Base-by-base conservation (phyloP, 768 basidiomycete genomes). In the Termitomyces sp. region DNA sequence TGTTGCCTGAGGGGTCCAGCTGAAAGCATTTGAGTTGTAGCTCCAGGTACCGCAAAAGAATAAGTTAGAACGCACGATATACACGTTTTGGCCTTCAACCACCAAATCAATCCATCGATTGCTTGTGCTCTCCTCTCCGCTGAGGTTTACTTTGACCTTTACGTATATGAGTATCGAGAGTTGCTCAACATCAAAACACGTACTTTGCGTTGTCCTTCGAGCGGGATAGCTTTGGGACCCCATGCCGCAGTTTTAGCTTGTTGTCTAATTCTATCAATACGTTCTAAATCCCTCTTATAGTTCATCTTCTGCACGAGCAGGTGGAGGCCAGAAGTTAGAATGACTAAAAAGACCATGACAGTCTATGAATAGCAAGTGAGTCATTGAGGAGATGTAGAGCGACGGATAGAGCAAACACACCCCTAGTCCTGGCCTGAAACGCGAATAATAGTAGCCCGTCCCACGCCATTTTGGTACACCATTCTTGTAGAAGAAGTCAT, bases 401-500 rank as follows among this genome's bases (percentile, higher is more conserved):
- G 9, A 55, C 7, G 20, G 37, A 34, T 14, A 26, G 18, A 20
- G 10, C 16, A 59, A 39, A 55, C 83, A 61, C 64, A 90, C 90
- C 59, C 84, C 84, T 59, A 98, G 78, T 26, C 94, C 93, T n/a
- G 96, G 96, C 31, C 96, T 82, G 79, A 90, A 99, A 53, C 97
- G 86, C 31, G 92, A 85, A 71, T 98, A 99, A 71, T 98, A 98
- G 73, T 98, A 98, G 44, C 93, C 92, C 32, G 92, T 94, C 16
- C 94, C 96, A 62, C 95, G 81, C 96, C 96, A 99, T 68, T 82
- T 90, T 0, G 96, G 96, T 4, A 99, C 94, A 22, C 96, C 96
- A 61, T 98, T 98, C 73, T 96, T 94, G 79, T 90, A 91, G 81
- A 98, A 99, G 71, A 91, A 91, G 70, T 92, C 90, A 61, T 92